Evolutionary conservation across 2,329 filamentous ascomycete species (phyloP).

Genomic region (Didymella sp.): DNA sequence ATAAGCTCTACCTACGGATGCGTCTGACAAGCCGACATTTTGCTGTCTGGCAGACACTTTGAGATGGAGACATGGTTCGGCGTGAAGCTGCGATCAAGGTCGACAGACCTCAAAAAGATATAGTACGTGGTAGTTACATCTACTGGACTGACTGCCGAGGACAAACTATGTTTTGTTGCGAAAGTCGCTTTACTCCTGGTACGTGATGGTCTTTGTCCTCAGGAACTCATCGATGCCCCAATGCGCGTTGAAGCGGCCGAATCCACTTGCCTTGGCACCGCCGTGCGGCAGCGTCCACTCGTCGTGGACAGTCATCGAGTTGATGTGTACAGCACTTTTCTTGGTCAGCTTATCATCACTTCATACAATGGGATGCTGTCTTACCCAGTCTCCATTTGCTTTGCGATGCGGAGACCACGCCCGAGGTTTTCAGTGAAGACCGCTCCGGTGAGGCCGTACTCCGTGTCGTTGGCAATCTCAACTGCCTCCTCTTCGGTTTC

Average conservation of each 20-base stretch:
- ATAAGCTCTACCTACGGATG: not conserved
- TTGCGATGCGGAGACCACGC: constrained; percentile 53
- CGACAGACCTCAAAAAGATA: not conserved
- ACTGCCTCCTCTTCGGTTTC: constrained; percentile 75
- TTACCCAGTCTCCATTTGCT: constrained; percentile 64
- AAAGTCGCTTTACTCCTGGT: constrained; percentile 37
- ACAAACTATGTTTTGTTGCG: not conserved
- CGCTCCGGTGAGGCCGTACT: constrained; percentile 75
- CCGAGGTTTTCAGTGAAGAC: constrained; percentile 75
- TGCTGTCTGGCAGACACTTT: not conserved
- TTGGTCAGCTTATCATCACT: not conserved
- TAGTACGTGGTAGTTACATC: not conserved
- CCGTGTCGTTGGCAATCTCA: constrained; percentile 77
- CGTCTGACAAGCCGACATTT: not conserved
- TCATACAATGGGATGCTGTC: constrained; percentile 11
- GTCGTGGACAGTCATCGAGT: constrained; percentile 60
- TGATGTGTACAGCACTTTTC: constrained; percentile 58
- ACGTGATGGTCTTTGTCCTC: constrained; percentile 53
- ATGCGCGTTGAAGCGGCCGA: constrained; percentile 55
- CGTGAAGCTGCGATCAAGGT: not conserved
- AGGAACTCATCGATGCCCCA: constrained; percentile 58
- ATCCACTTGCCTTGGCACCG: constrained; percentile 59
- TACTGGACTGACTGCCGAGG: not conserved
- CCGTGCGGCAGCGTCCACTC: constrained; percentile 58
- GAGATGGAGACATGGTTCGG: not conserved